These are phyloP conservation scores for Bimuria novae-zelandiae DNA, from an alignment of 2,329 filamentous ascomycete species.

Conservation along the genomic window DNA sequence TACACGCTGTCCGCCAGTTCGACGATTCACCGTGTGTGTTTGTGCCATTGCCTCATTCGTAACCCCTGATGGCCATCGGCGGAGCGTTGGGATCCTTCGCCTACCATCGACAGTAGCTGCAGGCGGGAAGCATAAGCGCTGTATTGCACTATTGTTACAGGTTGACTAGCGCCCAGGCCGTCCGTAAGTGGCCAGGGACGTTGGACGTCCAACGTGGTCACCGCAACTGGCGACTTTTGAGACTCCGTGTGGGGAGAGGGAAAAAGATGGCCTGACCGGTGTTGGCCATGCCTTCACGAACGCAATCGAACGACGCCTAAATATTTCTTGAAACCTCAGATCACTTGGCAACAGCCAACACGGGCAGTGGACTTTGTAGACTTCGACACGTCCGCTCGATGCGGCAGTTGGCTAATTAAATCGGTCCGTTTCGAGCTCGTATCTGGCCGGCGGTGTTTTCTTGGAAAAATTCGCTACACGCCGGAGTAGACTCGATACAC, in stretches of 20 bases:
- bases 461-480: background rate
- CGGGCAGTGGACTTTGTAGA: no score
- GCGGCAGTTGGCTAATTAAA: background rate
- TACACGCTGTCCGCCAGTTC: background rate
- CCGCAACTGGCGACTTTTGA: constrained; percentile 9
- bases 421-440: constrained; percentile 1
- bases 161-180: constrained; percentile 17
- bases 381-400: no score
- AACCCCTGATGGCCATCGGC: background rate
- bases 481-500: background rate
- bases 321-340: background rate
- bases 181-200: constrained; percentile 7
- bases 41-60: constrained; percentile 5
- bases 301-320: background rate
- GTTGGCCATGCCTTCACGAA: background rate
- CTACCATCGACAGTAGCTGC: background rate
- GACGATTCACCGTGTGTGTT: background rate
- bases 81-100: background rate
- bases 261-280: background rate
- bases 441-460: background rate
- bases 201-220: background rate
- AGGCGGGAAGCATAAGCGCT: constrained; percentile 10
- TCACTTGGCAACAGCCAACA: background rate
- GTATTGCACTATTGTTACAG: constrained; percentile 25
- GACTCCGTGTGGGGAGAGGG: background rate